These are phyloP conservation scores for Suhomyces panamericanus DNA, from an alignment of 1,139 yeast species.

Conservation along the genomic window DNA sequence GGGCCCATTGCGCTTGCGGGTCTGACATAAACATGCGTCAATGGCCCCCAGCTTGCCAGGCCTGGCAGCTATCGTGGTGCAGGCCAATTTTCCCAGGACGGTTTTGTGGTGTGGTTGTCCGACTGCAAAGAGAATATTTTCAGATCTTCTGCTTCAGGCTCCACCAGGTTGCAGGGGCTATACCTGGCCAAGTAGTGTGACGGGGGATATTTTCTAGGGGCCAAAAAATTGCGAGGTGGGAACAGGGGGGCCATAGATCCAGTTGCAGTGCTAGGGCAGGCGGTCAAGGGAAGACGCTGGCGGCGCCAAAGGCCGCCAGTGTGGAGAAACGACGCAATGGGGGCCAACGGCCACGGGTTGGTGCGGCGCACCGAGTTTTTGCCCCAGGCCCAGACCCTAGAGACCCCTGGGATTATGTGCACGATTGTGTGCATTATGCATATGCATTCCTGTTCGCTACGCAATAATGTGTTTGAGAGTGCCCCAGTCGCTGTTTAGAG, in stretches of 20 bases:
- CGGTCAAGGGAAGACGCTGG: not conserved
- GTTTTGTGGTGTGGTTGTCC: not conserved
- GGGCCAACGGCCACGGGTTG: not conserved
- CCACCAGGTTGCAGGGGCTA: slow-evolving; percentile 1
- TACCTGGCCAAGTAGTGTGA: not conserved
- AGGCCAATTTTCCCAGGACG: not conserved
- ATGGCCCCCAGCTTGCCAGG: too few relatives aligned
- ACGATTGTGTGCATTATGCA: slow-evolving; percentile 2
- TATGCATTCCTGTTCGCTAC: slow-evolving; percentile 13
- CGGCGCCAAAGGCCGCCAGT: not conserved
- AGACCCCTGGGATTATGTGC: not conserved
- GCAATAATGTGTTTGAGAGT: slow-evolving; percentile 3
- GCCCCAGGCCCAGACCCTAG: slow-evolving; percentile 1
- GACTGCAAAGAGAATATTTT: slow-evolving; percentile 1
- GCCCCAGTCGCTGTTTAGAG: not conserved
- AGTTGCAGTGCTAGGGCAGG: not conserved
- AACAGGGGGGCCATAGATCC: not conserved
- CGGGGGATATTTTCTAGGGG: not conserved
- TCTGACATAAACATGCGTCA: too few relatives aligned
- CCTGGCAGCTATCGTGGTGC: too few relatives aligned
- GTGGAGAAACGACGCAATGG: not conserved
- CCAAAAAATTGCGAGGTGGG: not conserved
- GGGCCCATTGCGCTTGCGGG: too few relatives aligned
- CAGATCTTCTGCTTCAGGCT: slow-evolving; percentile 1
- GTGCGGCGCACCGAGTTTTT: not conserved